phyloP scores from a whole-genome alignment of 2,329 filamentous ascomycete genomes.

The Colletotrichum sp. region DNA sequence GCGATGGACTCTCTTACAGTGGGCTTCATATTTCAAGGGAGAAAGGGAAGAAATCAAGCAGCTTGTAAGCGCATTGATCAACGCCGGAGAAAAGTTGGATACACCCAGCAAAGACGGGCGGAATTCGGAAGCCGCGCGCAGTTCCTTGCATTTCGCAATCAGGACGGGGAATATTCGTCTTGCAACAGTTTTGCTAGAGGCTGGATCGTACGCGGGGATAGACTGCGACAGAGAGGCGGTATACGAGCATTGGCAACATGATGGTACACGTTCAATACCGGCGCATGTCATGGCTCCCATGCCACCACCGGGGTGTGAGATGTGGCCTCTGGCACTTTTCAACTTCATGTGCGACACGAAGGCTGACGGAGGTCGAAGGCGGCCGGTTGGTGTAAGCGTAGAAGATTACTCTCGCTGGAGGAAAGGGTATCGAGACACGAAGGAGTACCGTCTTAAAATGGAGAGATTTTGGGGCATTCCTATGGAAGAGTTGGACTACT shows the following conservation, averaged over 20 bases:
- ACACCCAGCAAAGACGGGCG: background rate
- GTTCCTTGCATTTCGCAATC: background rate
- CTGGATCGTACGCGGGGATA: background rate
- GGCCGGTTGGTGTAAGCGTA: background rate
- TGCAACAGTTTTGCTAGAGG: background rate
- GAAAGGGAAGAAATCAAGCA: background rate
- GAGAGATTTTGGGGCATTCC: background rate
- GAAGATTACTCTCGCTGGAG: background rate
- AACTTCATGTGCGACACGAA: background rate
- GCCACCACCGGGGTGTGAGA: background rate
- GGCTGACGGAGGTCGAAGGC: background rate
- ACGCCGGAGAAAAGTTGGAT: background rate
- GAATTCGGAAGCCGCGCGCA: background rate
- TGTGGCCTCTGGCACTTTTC: background rate
- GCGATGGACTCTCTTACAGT: background rate
- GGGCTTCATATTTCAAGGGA: background rate
- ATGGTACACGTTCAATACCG: background rate
- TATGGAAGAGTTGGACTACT: background rate
- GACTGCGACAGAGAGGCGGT: background rate
- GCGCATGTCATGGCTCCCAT: background rate
- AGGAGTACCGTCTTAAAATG: background rate
- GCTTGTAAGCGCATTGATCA: background rate
- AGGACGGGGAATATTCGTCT: background rate
- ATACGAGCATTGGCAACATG: background rate
- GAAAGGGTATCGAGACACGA: background rate